Percentiles rank a stretch among this genome's conserved stretches.
Conservation (phyloP, 805 yeast genomes). For the Naumovozyma baii region DNA sequence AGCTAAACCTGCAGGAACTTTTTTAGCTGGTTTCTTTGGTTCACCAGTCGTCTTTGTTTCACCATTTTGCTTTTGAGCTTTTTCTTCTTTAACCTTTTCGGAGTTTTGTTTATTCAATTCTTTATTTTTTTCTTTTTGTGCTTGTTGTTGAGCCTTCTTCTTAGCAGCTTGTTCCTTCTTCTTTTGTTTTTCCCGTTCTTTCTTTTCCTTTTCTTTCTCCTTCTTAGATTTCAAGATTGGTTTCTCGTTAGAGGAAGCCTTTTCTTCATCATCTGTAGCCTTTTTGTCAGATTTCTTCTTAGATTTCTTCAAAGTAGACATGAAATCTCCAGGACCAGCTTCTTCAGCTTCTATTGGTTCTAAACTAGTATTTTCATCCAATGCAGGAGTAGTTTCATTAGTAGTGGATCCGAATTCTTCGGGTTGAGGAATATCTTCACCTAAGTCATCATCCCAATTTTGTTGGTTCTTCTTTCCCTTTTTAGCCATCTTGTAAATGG, state of each 20-base stretch:
- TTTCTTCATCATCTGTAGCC: constrained; percentile 42
- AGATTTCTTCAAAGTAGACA: constrained; percentile 72
- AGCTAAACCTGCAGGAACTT: constrained; percentile 83
- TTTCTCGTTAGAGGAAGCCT: constrained; percentile 38
- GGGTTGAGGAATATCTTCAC: constrained; percentile 39
- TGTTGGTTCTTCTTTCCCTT: constrained; percentile 62
- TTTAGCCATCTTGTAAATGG: constrained; percentile 37
- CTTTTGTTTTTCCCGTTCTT: constrained; percentile 79
- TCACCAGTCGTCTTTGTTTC: constrained; percentile 30
- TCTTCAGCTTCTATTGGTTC: constrained; percentile 25
- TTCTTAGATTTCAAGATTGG: constrained; percentile 82
- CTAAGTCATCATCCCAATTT: constrained; percentile 71
- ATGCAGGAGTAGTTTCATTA: constrained; percentile 16
- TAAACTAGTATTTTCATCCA: constrained; percentile 8
- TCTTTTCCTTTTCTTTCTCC: constrained; percentile 91
- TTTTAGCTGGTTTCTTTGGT: constrained; percentile 53
- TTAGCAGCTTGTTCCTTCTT: constrained; percentile 85
- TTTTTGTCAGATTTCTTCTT: constrained; percentile 66
- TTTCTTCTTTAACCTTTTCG: constrained; percentile 28
- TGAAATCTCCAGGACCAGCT: constrained; percentile 54
- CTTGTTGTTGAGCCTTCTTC: constrained; percentile 66
- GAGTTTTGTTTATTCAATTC: constrained; percentile 35
- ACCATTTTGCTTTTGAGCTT: constrained; percentile 28
- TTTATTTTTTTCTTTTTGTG: constrained; percentile 48
- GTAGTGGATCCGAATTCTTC: constrained; percentile 44